Percentiles rank a stretch among this genome's conserved stretches.
These are phyloP conservation scores for Kalmanozyma brasiliensis DNA, from an alignment of 1,284 basidiomycete genomes.

Conservation along the genomic window DNA sequence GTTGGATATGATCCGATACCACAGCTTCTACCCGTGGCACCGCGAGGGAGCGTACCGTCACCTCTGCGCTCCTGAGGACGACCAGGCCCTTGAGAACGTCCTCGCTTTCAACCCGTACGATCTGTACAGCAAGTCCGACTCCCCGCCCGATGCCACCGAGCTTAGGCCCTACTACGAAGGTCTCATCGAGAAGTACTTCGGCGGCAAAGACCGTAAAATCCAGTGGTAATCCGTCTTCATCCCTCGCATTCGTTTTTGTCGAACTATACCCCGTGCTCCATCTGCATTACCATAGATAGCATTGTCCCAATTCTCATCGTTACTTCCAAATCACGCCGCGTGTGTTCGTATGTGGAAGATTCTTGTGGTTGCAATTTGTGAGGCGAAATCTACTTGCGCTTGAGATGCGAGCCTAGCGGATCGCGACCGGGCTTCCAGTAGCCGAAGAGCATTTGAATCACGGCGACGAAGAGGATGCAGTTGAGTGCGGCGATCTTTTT, in stretches of 20 bases:
- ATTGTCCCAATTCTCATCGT: neutral
- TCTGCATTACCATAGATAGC: slow-evolving; percentile 1
- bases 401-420: slow-evolving; percentile 35
- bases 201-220: slow-evolving; percentile 44
- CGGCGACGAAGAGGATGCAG: slow-evolving; percentile 49
- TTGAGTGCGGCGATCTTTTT: slow-evolving; percentile 55
- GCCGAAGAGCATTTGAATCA: slow-evolving; percentile 42
- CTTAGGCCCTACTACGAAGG: slow-evolving; percentile 83
- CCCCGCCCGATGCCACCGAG: slow-evolving; percentile 74
- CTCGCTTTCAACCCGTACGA: slow-evolving; percentile 86
- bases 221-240: slow-evolving; percentile 27
- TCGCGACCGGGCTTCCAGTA: slow-evolving; percentile 52
- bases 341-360: neutral
- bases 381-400: slow-evolving; percentile 16
- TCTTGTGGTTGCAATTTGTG: neutral
- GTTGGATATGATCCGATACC: slow-evolving; percentile 90
- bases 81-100: slow-evolving; percentile 42
- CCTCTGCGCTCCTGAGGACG: slow-evolving; percentile 39
- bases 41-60: slow-evolving; percentile 49
- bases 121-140: slow-evolving; percentile 87
- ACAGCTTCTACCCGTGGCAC: slow-evolving; percentile 85
- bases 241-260: slow-evolving; percentile 2
- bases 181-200: slow-evolving; percentile 84
- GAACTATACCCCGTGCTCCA: slow-evolving; percentile 9
- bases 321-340: neutral